phyloP scores from a whole-genome alignment of 257 asterid genomes.

The Phtheirospermum japonicum region DNA sequence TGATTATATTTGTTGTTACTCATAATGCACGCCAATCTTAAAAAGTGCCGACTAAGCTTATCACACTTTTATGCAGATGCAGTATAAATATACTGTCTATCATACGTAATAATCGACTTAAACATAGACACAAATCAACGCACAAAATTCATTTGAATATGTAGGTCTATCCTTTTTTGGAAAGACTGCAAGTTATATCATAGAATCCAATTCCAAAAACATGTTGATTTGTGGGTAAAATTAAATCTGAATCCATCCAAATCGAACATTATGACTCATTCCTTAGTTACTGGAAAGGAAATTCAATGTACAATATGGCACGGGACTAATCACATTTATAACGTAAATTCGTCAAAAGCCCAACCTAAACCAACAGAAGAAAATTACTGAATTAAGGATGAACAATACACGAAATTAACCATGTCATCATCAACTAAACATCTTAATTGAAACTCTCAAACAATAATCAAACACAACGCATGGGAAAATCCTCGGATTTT shows the following conservation, averaged over 20 bases:
- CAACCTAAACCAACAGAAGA: too few species aligned
- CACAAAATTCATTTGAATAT: too few species aligned
- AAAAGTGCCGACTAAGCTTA: conserved; percentile 7
- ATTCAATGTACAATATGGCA: not conserved
- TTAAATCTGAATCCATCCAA: not conserved
- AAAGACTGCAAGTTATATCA: conserved; percentile 1
- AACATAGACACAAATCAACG: not conserved
- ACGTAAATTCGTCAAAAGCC: not conserved
- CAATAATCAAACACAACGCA: not conserved
- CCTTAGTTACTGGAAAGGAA: not conserved
- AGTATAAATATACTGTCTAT: not conserved
- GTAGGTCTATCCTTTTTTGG: not conserved
- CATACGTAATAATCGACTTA: not conserved
- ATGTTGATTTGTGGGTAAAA: not conserved
- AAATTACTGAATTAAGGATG: not conserved
- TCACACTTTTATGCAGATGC: not conserved
- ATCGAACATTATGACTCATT: not conserved
- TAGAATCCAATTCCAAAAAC: conserved; percentile 7
- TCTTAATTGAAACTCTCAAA: not conserved
- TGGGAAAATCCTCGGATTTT: not conserved
- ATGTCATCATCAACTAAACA: too few species aligned
- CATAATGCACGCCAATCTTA: conserved; percentile 2
- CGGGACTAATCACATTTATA: not conserved
- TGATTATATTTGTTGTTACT: not conserved
- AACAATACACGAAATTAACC: not conserved